phyloP scores from a whole-genome alignment of 345 rosid genomes.

The Physaria fendleri region DNA sequence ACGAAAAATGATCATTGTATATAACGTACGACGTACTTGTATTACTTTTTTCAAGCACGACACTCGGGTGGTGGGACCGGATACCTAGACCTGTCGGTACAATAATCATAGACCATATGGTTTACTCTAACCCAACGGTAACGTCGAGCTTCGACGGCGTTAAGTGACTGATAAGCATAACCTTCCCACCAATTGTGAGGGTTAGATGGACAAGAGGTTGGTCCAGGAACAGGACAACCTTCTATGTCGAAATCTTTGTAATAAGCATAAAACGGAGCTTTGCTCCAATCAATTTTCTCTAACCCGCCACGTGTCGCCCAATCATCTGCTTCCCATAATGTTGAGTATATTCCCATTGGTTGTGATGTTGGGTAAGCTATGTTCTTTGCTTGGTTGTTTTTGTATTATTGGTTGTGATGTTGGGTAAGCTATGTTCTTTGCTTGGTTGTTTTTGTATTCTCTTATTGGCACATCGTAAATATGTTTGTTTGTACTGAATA shows the following conservation, averaged over 20 bases:
- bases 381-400: constrained; percentile 58
- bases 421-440: too few relatives aligned
- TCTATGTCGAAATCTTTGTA: constrained; percentile 88
- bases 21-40: constrained; percentile 17
- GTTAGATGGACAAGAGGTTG: constrained; percentile 52
- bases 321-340: constrained; percentile 94
- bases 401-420: too few relatives aligned
- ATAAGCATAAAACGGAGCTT: constrained; percentile 78
- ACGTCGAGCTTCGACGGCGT: constrained; percentile 59
- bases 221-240: constrained; percentile 84
- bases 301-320: constrained; percentile 99
- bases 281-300: constrained; percentile 85
- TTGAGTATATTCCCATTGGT: constrained; percentile 86
- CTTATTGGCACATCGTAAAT: constrained; percentile 72
- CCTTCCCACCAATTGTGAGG: constrained; percentile 83
- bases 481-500: constrained; percentile 89
- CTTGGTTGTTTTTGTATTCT: constrained; percentile 89
- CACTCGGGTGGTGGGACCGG: constrained; percentile 82
- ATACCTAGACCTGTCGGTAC: constrained; percentile 67
- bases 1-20: constrained; percentile 22
- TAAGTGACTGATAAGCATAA: constrained; percentile 49
- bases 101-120: constrained; percentile 94
- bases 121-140: constrained; percentile 90
- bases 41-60: constrained; percentile 33
- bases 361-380: constrained; percentile 62